phyloP scores from a whole-genome alignment of 495 filamentous ascomycete genomes.

The Paragyromitra xinjiangensis region DNA sequence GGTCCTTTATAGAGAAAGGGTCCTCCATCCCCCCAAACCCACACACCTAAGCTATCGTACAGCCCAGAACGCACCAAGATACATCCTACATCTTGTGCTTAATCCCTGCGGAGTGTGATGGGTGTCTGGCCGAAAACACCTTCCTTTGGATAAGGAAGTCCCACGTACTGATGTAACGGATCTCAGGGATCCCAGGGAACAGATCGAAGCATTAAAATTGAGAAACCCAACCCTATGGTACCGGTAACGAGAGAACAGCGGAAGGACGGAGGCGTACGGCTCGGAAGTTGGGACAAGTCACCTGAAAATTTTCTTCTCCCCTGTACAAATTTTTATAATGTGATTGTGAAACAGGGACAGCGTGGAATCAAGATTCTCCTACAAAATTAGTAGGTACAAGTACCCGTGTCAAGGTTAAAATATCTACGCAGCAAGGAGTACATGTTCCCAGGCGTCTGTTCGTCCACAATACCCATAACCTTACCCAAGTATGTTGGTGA shows the following conservation, averaged over 20 bases:
- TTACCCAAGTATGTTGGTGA: too few relatives aligned
- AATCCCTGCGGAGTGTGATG: not conserved
- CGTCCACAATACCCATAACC: too few relatives aligned
- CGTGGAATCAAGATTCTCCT: not conserved
- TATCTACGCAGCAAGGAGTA: too few relatives aligned
- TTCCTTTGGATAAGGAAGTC: slow-evolving; percentile 18
- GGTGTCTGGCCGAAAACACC: not conserved
- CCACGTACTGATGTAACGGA: slow-evolving; percentile 30
- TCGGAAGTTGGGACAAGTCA: not conserved
- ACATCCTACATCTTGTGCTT: not conserved
- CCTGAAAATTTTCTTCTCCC: too few relatives aligned
- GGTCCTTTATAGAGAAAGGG: not conserved
- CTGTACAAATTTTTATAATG: too few relatives aligned
- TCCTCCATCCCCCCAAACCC: not conserved
- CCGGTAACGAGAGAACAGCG: slow-evolving; percentile 20
- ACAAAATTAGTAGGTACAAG: not conserved
- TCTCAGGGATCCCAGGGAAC: slow-evolving; percentile 25
- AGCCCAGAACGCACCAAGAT: not conserved
- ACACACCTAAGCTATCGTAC: not conserved
- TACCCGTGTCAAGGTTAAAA: too few relatives aligned
- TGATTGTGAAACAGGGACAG: not conserved
- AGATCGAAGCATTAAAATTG: slow-evolving; percentile 4
- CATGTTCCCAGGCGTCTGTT: too few relatives aligned
- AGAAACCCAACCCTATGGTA: slow-evolving; percentile 34
- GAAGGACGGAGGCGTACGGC: slow-evolving; percentile 2